Base-by-base conservation (phyloP, 129 eudicot genomes). In the Tagetes erecta region DNA sequence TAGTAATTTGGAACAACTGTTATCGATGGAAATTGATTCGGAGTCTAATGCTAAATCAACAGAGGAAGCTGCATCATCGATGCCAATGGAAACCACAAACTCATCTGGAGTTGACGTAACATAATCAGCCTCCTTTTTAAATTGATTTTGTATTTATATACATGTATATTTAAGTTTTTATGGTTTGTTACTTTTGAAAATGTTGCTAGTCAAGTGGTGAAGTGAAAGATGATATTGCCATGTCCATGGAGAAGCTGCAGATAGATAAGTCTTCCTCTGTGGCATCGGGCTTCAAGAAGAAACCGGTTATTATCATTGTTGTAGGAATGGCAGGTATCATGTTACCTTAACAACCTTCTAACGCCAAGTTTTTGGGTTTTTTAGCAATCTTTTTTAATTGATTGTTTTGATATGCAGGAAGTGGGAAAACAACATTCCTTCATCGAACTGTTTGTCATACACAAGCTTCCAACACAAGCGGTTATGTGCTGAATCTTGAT, bases 251-350 rank as follows among this genome's bases (percentile, higher is more conserved):
- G 82, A 84, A 90, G 57, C 70, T 94, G 63, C 82, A 84, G 55
- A 85, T 94, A 35, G 88, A 80, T 30, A 91, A 84, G 31, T 64
- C 96, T 5, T 39, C 72, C 27, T 68, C 83, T 53, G 76, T 51
- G 78, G 78, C 89, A 4, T 60, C 74, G 27, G 20, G 50, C 62
- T 94, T 90, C 49, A 94, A 94, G 88, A 86, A 55, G 63, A 94
- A 94, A 64, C 98, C 97, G 0, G 91, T 94, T 44, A 83, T 94
- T 31, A 81, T 94, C 51, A 88, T 94, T 62, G 91, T 94, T 64
- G 96, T 94, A 27, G 98, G 98, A 68, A 94, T 94, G 98, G 98
- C 96, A 84, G 98, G 98, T 94, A 86, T 59, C 2, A 14, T 12
- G 34, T 65, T 27, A 50, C 72, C 36, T 36, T 37, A 60, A 34